Evolutionary conservation across 75 land plant species (phyloP).

Genomic region (Gnetum montanum): DNA sequence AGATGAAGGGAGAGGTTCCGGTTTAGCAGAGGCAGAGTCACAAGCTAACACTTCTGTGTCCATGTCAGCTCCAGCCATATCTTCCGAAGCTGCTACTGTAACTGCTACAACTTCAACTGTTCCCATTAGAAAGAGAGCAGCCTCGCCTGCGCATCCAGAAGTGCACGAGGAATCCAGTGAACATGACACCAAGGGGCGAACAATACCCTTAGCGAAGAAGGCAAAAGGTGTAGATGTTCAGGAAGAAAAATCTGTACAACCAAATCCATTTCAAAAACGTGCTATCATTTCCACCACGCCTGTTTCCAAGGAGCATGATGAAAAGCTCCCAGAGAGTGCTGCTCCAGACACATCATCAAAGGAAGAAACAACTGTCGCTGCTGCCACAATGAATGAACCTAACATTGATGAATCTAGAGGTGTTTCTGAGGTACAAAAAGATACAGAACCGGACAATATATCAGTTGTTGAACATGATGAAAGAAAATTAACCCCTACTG

Average conservation of each 20-base stretch:
- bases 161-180: background rate
- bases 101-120: background rate
- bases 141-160: background rate
- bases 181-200: background rate
- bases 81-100: background rate
- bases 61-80: background rate
- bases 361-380: no score
- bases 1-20: conserved; percentile 10
- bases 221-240: conserved; percentile 1
- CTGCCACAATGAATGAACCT: no score
- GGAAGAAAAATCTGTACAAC: background rate
- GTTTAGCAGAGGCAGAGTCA: conserved; percentile 7
- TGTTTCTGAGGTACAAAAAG: conserved; percentile 4
- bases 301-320: no score
- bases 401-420: conserved; percentile 11
- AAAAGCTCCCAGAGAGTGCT: no score
- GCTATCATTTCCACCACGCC: no score
- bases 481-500: background rate
- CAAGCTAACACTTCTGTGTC: conserved; percentile 2
- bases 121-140: background rate
- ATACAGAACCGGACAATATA: conserved; percentile 12
- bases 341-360: no score
- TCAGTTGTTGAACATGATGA: conserved; percentile 18
- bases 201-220: conserved; percentile 6
- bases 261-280: no score